These are phyloP conservation scores for Sclerotinia borealis DNA, from an alignment of 2,329 filamentous ascomycete species.

Conservation along the genomic window DNA sequence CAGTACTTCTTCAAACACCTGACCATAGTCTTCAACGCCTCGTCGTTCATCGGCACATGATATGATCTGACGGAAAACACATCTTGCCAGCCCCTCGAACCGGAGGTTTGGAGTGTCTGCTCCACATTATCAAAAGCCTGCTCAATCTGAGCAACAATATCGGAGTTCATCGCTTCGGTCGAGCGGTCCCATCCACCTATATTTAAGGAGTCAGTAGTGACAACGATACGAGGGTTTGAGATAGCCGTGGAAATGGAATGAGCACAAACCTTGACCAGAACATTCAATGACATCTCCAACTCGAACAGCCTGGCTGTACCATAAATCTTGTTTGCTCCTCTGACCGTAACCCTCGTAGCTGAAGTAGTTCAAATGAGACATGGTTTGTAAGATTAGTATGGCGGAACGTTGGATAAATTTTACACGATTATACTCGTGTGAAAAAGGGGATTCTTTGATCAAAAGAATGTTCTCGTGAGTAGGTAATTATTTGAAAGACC, in stretches of 20 bases:
- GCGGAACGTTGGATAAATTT: not conserved
- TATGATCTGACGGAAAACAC: slow-evolving; percentile 46
- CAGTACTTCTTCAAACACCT: not conserved
- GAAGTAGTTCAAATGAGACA: not conserved
- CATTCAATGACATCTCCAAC: slow-evolving; percentile 43
- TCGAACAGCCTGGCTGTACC: slow-evolving; percentile 44
- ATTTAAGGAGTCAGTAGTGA: not conserved
- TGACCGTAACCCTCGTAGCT: not conserved
- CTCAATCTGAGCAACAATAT: slow-evolving; percentile 42
- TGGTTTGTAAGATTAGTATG: not conserved
- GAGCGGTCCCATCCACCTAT: slow-evolving; percentile 34
- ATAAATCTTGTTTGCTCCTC: not conserved
- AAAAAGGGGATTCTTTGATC: not conserved
- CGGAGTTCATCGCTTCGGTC: slow-evolving; percentile 25
- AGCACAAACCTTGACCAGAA: slow-evolving; percentile 40
- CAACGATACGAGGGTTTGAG: not conserved
- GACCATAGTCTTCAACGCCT: not conserved
- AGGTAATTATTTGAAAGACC: not conserved
- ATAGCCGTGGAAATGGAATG: not conserved
- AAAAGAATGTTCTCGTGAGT: not conserved
- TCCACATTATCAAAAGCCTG: slow-evolving; percentile 54
- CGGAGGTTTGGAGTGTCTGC: slow-evolving; percentile 42
- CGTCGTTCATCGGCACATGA: slow-evolving; percentile 36
- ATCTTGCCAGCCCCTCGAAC: slow-evolving; percentile 51
- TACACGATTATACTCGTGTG: no score